phyloP scores from a whole-genome alignment of 257 asterid species.

The Solanum tarapatanum region DNA sequence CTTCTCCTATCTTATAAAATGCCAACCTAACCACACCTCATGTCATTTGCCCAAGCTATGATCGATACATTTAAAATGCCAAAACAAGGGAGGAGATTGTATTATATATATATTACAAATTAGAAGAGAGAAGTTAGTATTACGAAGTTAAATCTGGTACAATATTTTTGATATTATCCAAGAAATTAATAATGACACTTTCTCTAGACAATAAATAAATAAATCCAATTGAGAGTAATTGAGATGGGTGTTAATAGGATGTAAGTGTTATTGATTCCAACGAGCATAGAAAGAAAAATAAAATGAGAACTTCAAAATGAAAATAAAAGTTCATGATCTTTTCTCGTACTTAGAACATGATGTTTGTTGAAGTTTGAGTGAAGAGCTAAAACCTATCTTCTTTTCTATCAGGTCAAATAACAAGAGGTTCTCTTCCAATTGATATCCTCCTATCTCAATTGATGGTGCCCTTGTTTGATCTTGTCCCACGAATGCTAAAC shows the following conservation, averaged over 20 bases:
- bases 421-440: conserved; percentile 35
- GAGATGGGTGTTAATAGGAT: background rate
- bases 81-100: background rate
- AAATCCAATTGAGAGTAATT: background rate
- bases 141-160: background rate
- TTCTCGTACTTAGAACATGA: conserved; percentile 21
- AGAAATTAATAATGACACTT: background rate
- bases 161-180: background rate
- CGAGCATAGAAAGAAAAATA: too few species aligned
- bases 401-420: conserved; percentile 24
- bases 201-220: background rate
- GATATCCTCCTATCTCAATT: conserved; percentile 33
- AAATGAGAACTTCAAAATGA: too few species aligned
- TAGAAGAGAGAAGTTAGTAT: background rate
- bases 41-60: background rate
- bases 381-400: conserved; percentile 34
- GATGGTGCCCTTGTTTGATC: conserved; percentile 11
- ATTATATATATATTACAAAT: background rate
- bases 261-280: too few species aligned
- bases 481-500: conserved; percentile 32
- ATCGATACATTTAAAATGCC: background rate
- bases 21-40: background rate
- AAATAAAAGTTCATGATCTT: background rate
- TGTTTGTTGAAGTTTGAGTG: conserved; percentile 16
- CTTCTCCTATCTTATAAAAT: background rate